These are phyloP conservation scores for Bipolaris gigantea DNA, from an alignment of 2,329 filamentous ascomycete species.

Conservation along the genomic window DNA sequence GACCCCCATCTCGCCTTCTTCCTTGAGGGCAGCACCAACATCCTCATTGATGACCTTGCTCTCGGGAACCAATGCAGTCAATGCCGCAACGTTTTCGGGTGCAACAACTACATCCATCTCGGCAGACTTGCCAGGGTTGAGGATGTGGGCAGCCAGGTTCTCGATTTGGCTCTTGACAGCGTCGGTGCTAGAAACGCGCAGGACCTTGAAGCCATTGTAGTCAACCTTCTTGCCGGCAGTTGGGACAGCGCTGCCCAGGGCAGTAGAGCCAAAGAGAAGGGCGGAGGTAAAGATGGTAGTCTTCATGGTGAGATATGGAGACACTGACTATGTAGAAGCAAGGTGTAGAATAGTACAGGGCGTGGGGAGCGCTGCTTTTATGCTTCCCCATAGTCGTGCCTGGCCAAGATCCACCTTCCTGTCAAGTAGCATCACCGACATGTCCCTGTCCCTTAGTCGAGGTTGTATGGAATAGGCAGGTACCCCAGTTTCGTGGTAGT, in stretches of 20 bases:
- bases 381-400: conserved; percentile 3
- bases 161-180: conserved; percentile 36
- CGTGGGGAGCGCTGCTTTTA: conserved; percentile 13
- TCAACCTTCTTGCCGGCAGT: conserved; percentile 36
- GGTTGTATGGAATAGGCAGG: conserved; percentile 30
- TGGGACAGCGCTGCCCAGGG: conserved; percentile 31
- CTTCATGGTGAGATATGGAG: conserved; percentile 31
- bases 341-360: not conserved
- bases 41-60: conserved; percentile 39
- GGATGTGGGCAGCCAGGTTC: conserved; percentile 35
- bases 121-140: conserved; percentile 35
- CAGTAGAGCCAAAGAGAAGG: conserved; percentile 26
- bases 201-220: conserved; percentile 43
- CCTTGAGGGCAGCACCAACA: conserved; percentile 38
- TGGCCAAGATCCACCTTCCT: conserved; percentile 22
- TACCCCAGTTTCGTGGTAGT: conserved; percentile 12
- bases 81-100: conserved; percentile 36
- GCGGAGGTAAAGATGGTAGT: conserved; percentile 30
- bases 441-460: conserved; percentile 4
- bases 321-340: conserved; percentile 1
- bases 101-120: conserved; percentile 42
- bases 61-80: conserved; percentile 31
- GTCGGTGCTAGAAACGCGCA: conserved; percentile 30
- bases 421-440: conserved; percentile 18
- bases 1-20: conserved; percentile 33